phyloP scores from a whole-genome alignment of 768 basidiomycete genomes.

The Lactifluus volemus region DNA sequence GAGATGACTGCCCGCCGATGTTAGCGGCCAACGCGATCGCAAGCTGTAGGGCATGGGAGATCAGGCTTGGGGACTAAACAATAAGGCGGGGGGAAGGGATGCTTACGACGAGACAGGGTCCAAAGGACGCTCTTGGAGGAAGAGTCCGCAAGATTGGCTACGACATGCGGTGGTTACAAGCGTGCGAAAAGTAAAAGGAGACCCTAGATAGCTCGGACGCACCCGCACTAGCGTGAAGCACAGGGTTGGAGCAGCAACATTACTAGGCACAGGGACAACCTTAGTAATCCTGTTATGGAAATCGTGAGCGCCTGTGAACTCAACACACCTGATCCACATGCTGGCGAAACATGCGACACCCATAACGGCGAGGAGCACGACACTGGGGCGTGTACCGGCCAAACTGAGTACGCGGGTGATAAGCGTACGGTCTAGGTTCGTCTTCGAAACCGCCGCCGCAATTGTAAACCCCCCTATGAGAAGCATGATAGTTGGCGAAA shows the following conservation, averaged over 20 bases:
- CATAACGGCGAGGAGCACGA: conserved; percentile 91
- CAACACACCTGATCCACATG: conserved; percentile 90
- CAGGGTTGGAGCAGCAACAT: conserved; percentile 94
- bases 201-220: conserved; percentile 23
- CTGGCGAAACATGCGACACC: conserved; percentile 93
- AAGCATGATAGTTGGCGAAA: conserved; percentile 97
- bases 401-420: conserved; percentile 86
- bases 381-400: conserved; percentile 80
- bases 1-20: conserved; percentile 94
- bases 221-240: conserved; percentile 95
- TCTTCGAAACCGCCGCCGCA: conserved; percentile 91
- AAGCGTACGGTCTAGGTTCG: conserved; percentile 84
- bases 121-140: conserved; percentile 79
- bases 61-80: not conserved
- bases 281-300: not conserved
- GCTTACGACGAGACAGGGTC: conserved; percentile 84
- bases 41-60: conserved; percentile 40
- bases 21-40: conserved; percentile 98
- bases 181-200: conserved; percentile 6
- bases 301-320: not conserved
- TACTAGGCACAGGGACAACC: conserved; percentile 38
- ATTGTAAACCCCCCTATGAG: conserved; percentile 97
- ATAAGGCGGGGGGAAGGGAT: not conserved
- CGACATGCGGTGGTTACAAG: not conserved
- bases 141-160: conserved; percentile 92